Base-by-base conservation (phyloP, 176 grass and related monocot genomes). In the Microstegium vimineum region DNA sequence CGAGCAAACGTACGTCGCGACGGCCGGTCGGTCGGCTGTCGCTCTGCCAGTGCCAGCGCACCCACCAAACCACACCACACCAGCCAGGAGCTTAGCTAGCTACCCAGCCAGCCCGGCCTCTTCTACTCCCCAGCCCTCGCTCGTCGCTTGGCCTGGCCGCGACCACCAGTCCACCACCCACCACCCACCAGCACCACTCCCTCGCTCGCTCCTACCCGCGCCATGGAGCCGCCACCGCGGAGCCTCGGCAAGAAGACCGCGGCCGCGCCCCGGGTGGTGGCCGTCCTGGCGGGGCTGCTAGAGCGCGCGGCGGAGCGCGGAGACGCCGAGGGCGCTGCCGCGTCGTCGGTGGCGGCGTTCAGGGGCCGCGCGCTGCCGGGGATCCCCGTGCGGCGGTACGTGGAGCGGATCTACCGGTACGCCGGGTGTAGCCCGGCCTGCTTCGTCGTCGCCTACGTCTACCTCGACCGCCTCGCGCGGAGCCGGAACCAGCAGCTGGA, bases 381-480 rank as follows among this genome's bases (percentile, higher is more conserved):
- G 65, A 95, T 95, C 69, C 57, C 87, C 62, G 86, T 90, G 82
- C 90, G 87, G 52, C 43, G 85, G 30, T 95, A 95, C 71, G 73
- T 81, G 68, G 85, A 90, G 69, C 82, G 90, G 54, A 92, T 95
- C 27, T 83, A 86, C 78, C 85, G 87, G 79, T 92, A 95, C 87
- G 86, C 87, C 42, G 85, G 83, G 63, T 92, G 93, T 82, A 90
- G 93, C 77, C 79, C 87, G 0, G 86, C 90, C 31, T 95, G 93
- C 93, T 95, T 86, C 87, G 83, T 92, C 3, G 88, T 88, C 25
- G 93, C 90, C 31, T 86, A 88, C 87, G 88, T 86, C 45, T 92
- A 95, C 85, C 90, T 95, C 79, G 90, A 92, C 90, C 87, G 93
- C 74, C 87, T 95, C 57, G 73, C 73, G 2, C 13, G 27, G 3